These are phyloP conservation scores for Dactylellina cionopaga DNA, from an alignment of 2,329 filamentous ascomycete genomes.

Conservation along the genomic window DNA sequence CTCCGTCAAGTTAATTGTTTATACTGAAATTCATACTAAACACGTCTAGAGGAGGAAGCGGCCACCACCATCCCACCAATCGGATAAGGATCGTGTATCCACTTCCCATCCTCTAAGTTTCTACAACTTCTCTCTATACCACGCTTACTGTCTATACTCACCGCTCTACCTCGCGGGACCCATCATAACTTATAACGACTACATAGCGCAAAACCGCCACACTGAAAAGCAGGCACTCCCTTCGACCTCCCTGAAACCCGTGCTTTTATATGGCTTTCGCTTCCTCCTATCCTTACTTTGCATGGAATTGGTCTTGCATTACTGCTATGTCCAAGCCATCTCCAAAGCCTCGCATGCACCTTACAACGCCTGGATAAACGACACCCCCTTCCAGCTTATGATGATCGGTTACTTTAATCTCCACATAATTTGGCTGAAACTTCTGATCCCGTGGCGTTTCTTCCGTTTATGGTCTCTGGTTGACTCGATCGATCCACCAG, in stretches of 20 bases:
- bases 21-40: conserved; percentile 66
- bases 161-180: conserved; percentile 92
- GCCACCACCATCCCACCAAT: conserved; percentile 84
- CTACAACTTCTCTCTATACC: conserved; percentile 84
- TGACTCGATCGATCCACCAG: conserved; percentile 91
- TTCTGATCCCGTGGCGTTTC: conserved; percentile 96
- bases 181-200: conserved; percentile 98
- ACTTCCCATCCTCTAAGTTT: conserved; percentile 71
- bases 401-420: conserved; percentile 96
- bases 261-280: conserved; percentile 80
- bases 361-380: conserved; percentile 72
- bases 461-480: conserved; percentile 95
- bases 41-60: conserved; percentile 87
- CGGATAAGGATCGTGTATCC: conserved; percentile 84
- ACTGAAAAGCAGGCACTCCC: conserved; percentile 63
- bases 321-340: conserved; percentile 92
- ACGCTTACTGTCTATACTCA: conserved; percentile 89
- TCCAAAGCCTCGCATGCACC: conserved; percentile 76
- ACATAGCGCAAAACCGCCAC: conserved; percentile 75
- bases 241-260: conserved; percentile 74
- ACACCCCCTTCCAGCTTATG: conserved; percentile 85
- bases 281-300: conserved; percentile 81
- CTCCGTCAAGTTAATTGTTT: neutral
- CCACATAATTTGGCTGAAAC: conserved; percentile 96
- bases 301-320: conserved; percentile 93